phyloP scores from a whole-genome alignment of 768 basidiomycete genomes.

The Hebeloma cylindrosporum region DNA sequence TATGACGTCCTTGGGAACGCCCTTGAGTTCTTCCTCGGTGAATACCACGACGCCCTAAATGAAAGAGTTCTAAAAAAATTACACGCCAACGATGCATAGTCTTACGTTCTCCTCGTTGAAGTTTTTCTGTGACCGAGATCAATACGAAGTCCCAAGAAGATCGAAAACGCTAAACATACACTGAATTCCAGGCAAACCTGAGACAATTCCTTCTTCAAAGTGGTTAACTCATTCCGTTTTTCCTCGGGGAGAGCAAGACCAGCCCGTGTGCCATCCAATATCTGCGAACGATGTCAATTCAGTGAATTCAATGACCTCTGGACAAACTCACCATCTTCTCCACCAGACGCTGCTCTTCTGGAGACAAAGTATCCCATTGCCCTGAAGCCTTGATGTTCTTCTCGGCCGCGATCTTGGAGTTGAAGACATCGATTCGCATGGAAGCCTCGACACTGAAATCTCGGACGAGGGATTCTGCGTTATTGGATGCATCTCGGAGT shows the following conservation, averaged over 20 bases:
- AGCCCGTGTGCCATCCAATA: conserved; percentile 77
- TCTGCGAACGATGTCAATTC: conserved; percentile 25
- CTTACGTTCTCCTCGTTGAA: conserved; percentile 85
- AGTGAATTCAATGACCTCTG: neutral
- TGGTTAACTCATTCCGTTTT: conserved; percentile 55
- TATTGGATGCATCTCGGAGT: conserved; percentile 80
- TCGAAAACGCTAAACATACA: conserved; percentile 39
- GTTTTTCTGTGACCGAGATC: conserved; percentile 59
- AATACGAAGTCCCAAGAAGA: conserved; percentile 2
- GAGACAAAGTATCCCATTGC: conserved; percentile 56
- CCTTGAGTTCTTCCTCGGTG: conserved; percentile 71
- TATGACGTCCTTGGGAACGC: conserved; percentile 77
- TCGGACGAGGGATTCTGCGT: conserved; percentile 67
- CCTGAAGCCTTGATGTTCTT: conserved; percentile 66
- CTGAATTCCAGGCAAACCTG: conserved; percentile 77
- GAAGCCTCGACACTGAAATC: conserved; percentile 75
- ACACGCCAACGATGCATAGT: neutral
- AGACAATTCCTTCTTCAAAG: conserved; percentile 74
- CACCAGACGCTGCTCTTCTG: conserved; percentile 74
- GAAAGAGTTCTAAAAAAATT: neutral
- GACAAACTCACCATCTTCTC: conserved; percentile 60
- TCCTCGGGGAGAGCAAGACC: conserved; percentile 72
- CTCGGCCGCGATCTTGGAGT: conserved; percentile 67
- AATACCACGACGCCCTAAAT: conserved; percentile 60
- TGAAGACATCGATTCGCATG: conserved; percentile 81